Base-by-base conservation (phyloP, 2,329 filamentous ascomycete species). In the Paecilomyces fulvus region DNA sequence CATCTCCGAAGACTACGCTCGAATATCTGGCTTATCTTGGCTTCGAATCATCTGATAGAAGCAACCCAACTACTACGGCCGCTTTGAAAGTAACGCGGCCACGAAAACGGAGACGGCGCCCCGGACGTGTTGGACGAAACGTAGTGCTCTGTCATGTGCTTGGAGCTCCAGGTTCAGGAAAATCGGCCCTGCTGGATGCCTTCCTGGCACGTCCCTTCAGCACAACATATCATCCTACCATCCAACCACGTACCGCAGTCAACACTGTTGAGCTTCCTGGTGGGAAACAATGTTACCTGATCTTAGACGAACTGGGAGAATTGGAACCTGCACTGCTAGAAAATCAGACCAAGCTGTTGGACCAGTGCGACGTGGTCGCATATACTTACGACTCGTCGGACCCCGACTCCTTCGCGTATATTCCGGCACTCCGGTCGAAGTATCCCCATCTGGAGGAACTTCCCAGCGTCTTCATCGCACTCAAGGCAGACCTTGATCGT, bases 321-420 rank as follows among this genome's bases (percentile, higher is more conserved):
- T 79, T 96, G n/a, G 94, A 97, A 71, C 88, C 90, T 0, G 94
- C 94, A 11, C 91, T 97, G 55, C 79, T 99, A 2, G 94, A 97
- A 56, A 99, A 99, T 68, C 85, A 87, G 67, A 83, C 85, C 49
- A 96, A 95, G 73, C 80, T 78, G 3, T 66, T 99, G 12, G 90
- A 96, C 66, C 86, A 91, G 5, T 97, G 92, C 73, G 94, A 99
- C 72, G 81, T 99, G 23, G 82, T 99, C 50, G 95, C 92, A 73
- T 97, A 95, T 73, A 87, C 90, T 0, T 99, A 97, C 74, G 94
- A 99, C 75, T 97, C 92, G 1, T 95, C 91, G 1, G 92, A 99
- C 60, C 92, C 94, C 0, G 92, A 97, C 71, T 96, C 90, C 3
- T 99, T 99, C 72, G 85, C 88, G 1, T 92, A 97, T 67, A 90